These are phyloP conservation scores for Penicillium goetzii DNA, from an alignment of 495 filamentous ascomycete species.

Conservation along the genomic window DNA sequence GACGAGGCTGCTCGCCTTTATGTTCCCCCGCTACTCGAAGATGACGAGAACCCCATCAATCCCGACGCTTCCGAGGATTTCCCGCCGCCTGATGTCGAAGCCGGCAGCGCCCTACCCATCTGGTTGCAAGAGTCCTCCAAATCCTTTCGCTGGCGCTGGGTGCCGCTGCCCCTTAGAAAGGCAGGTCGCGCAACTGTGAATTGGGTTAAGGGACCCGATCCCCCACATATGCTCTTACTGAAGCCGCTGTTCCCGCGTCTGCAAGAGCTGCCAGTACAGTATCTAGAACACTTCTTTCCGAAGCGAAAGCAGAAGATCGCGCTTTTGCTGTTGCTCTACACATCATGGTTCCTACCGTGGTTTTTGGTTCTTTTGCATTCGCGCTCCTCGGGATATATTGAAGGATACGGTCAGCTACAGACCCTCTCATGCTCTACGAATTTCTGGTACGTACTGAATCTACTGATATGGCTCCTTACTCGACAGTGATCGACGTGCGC, in stretches of 20 bases:
- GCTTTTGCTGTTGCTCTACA: slow-evolving; percentile 64
- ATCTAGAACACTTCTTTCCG: slow-evolving; percentile 67
- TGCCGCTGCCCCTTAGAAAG: slow-evolving; percentile 54
- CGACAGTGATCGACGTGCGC: not conserved
- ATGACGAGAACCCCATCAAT: slow-evolving; percentile 44
- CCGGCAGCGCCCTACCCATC: slow-evolving; percentile 46
- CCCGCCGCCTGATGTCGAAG: slow-evolving; percentile 43
- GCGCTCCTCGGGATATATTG: slow-evolving; percentile 64
- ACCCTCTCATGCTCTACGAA: slow-evolving; percentile 68
- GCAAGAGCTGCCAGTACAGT: slow-evolving; percentile 68
- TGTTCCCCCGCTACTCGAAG: slow-evolving; percentile 40
- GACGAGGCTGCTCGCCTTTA: slow-evolving; percentile 43
- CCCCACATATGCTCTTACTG: slow-evolving; percentile 65
- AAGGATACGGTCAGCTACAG: slow-evolving; percentile 67
- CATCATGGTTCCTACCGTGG: slow-evolving; percentile 75
- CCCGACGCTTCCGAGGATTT: slow-evolving; percentile 47
- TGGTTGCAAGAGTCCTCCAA: slow-evolving; percentile 59
- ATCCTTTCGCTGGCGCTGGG: slow-evolving; percentile 57
- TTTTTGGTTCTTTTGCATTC: slow-evolving; percentile 67
- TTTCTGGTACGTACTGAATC: slow-evolving; percentile 54
- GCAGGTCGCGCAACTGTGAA: slow-evolving; percentile 50
- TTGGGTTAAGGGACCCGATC: slow-evolving; percentile 75
- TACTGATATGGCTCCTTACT: not conserved
- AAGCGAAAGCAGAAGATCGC: slow-evolving; percentile 60
- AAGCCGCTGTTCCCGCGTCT: slow-evolving; percentile 67